Evolutionary conservation across 306 rosid genomes (phyloP).

Genomic region (Medicago ruthenica): DNA sequence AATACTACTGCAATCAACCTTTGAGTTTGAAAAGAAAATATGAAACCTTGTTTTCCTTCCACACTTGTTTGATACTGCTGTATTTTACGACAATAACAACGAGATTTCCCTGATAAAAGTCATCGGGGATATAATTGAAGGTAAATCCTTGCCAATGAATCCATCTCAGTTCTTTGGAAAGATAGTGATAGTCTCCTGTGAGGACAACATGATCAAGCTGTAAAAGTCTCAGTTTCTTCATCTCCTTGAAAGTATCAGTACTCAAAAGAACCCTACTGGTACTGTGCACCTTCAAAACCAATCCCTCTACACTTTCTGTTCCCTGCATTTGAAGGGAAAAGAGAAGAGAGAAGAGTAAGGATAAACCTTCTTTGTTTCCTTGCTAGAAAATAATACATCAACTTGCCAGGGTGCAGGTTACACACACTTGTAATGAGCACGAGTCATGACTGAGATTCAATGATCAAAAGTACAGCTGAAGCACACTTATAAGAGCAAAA

Average conservation of each 20-base stretch:
- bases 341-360: background rate
- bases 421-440: too few relatives aligned
- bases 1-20: conserved; percentile 27
- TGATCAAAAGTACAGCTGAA: too few relatives aligned
- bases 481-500: background rate
- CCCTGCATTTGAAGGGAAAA: conserved; percentile 1
- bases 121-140: conserved; percentile 35
- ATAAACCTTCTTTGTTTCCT: background rate
- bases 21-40: too few relatives aligned
- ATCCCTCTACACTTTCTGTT: conserved; percentile 24
- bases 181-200: conserved; percentile 31
- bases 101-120: conserved; percentile 17
- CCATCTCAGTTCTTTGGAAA: conserved; percentile 47
- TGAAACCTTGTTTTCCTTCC: too few relatives aligned
- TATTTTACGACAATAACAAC: conserved; percentile 42
- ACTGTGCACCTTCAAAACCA: conserved; percentile 20
- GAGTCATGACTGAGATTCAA: too few relatives aligned
- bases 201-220: conserved; percentile 37
- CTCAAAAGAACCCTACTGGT: background rate
- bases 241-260: conserved; percentile 41
- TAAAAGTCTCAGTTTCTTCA: conserved; percentile 51
- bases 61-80: conserved; percentile 6
- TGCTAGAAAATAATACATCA: background rate
- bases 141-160: conserved; percentile 50
- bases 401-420: too few relatives aligned